Conservation (phyloP, 2,329 filamentous ascomycete species). For the Botrytis aclada region DNA sequence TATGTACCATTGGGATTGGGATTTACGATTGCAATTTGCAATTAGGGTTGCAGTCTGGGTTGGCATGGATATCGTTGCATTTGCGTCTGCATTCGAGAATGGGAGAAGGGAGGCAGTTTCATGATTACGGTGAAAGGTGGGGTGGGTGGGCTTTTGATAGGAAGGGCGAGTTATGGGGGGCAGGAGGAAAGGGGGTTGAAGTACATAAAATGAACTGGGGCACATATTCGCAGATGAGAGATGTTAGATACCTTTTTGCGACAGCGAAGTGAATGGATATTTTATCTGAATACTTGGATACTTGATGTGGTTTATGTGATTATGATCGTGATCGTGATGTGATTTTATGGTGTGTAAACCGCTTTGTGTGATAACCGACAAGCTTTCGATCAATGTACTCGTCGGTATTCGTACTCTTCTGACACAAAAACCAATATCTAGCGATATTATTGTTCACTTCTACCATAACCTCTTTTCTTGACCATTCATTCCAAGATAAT, state of each 20-base stretch:
- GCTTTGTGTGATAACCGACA: not conserved
- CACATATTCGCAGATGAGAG: not conserved
- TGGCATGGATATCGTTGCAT: not conserved
- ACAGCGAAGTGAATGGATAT: not conserved
- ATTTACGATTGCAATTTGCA: not conserved
- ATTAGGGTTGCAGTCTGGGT: not conserved
- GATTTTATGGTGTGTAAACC: not conserved
- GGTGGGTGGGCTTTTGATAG: not conserved
- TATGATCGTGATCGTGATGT: not conserved
- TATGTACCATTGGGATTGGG: conserved; percentile 6
- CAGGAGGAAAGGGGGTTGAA: not conserved
- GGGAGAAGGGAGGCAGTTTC: not conserved
- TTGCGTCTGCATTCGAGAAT: not conserved
- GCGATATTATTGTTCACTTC: not conserved
- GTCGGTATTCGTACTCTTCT: no score
- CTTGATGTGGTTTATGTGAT: not conserved
- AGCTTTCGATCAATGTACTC: not conserved
- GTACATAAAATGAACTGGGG: not conserved
- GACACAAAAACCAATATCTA: not conserved
- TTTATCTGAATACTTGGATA: not conserved
- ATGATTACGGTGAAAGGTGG: not conserved
- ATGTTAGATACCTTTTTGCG: not conserved
- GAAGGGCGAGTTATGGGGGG: no score
- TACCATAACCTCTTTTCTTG: accelerated
- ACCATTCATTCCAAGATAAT: accelerated